Evolutionary conservation across 164 flowering plant genomes (phyloP), one percentile per base, ranked within the genome.

Genomic region (Echeveria elegans): DNA sequence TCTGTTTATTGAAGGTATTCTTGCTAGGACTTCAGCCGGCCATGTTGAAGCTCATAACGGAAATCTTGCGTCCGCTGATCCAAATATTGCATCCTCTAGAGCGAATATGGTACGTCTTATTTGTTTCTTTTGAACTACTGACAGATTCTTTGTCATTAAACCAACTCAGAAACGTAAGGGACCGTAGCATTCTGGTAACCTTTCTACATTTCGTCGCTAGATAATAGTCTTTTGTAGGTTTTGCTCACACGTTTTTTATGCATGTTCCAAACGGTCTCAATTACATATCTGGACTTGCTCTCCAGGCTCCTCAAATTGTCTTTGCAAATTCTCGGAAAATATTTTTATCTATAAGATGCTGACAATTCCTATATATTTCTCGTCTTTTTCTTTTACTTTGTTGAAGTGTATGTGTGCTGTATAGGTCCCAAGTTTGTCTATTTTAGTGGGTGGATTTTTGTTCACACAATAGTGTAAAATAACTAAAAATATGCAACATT

Each of bases 1-100:
- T 80, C 73, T 83, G 65, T 86, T 83, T 73, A 84, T 92, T 71
- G 99, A 95, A 72, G 82, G 85, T 59, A 85, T 93, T 48, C 96
- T 92, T 76, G 86, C 86, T 9, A 81, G 82, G 68, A 81, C 82
- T 60, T 90, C 97, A 41, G 81, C 92, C 2, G 80, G 89, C 64
- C 90, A 85, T 74, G 64, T 77, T 4, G 98, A 88, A 32, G 52
- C 82, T 18, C 87, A 81, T 77, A 87, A 78, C 9, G 74, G 64
- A 48, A 76, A 72, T 66, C 76, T 36, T n/a, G 76, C 73, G 70
- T 59, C 86, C 66, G 89, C 86, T 67, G 88, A 82, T 70, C 81
- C 75, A 69, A 83, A 77, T 56, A 78, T 73, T 61, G 74, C 70
- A 65, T 67, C 77, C 21, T 32, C 60, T 65, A 28, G 65, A 26